Percentiles rank a stretch among this genome's conserved stretches.
These are phyloP conservation scores for Phytopythium aichiense DNA, from an alignment of 352 stramenopile genomes.

Conservation along the genomic window DNA sequence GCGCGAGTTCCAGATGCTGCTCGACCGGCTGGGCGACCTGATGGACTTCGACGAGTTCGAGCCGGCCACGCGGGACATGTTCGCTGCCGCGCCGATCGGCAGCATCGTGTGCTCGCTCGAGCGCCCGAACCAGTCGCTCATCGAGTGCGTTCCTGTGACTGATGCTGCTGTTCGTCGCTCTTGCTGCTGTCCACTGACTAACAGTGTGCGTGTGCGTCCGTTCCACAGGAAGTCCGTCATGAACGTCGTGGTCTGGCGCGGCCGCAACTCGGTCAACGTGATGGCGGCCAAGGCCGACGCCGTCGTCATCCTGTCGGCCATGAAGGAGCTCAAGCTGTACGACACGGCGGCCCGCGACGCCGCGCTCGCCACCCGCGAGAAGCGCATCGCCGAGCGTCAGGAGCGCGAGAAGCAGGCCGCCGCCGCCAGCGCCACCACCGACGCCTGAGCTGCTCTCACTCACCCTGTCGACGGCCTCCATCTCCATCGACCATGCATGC, in stretches of 20 bases:
- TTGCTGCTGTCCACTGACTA: constrained; percentile 7
- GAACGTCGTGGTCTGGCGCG: constrained; percentile 84
- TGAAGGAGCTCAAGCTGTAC: constrained; percentile 85
- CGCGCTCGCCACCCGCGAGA: constrained; percentile 43
- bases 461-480: no score
- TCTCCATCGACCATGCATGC: background rate
- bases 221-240: constrained; percentile 65
- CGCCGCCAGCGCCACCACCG: background rate
- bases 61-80: constrained; percentile 32
- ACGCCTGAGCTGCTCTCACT: background rate
- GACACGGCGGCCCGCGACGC: constrained; percentile 35
- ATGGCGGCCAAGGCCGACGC: constrained; percentile 85
- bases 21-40: constrained; percentile 78
- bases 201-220: constrained; percentile 11
- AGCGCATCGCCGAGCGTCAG: constrained; percentile 40
- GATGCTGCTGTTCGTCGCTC: background rate
- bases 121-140: constrained; percentile 44
- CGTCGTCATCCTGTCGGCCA: constrained; percentile 64
- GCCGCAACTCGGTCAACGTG: constrained; percentile 82
- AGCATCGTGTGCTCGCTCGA: constrained; percentile 77
- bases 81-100: constrained; percentile 60
- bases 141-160: constrained; percentile 50
- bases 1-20: constrained; percentile 82
- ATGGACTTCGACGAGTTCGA: constrained; percentile 85
- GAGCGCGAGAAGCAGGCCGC: constrained; percentile 28